Base-by-base conservation (phyloP, 345 rosid species). In the Acer negundo region DNA sequence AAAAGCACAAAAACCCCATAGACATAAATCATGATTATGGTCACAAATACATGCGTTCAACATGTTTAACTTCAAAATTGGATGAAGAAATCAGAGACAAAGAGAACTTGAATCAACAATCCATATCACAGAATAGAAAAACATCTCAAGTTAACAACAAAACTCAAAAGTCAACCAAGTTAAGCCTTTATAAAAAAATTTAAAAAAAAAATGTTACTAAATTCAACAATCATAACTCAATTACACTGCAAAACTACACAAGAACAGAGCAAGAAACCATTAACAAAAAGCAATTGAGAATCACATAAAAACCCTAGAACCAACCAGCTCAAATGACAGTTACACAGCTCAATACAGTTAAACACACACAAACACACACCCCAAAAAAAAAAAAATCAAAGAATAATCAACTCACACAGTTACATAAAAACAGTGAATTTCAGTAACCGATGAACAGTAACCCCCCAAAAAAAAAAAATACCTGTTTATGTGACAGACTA, bases 141-240 rank as follows among this genome's bases (percentile, higher is more conserved):
- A 78, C 23, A 47, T 71, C 72, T 55, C 31, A 71, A 79, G 66
- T 4, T 72, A 67, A 76, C 49, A 74, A 51, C 22, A 69, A 72
- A 67, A n/a, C 26, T 59, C 35, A 11, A 82, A 81, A 87, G 87
- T 77, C 84, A 84, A 87, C 86, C 82, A 78, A 74, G 70, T 66
- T 26, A 10, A 35, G 23, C 6, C 4, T 35, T 35, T 35, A 35
- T 35, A 3, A 35, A 35, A 0, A 35, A 35, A 31, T 28, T n/a
- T n/a, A n/a, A 31, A 35, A 35, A 31, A 28, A 38, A 35, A 26
- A 75, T 38, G 49, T 1, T 2, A 10, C 11, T 38, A 76, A 74
- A 56, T 11, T 16, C 69, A n/a, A 46, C 17, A 75, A 75, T 67
- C 31, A 49, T 56, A 59, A 1, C 69, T 67, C 7, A 81, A 83